Evolutionary conservation across 176 grass and related monocot species (phyloP).

Genomic region (Raddia distichophylla): DNA sequence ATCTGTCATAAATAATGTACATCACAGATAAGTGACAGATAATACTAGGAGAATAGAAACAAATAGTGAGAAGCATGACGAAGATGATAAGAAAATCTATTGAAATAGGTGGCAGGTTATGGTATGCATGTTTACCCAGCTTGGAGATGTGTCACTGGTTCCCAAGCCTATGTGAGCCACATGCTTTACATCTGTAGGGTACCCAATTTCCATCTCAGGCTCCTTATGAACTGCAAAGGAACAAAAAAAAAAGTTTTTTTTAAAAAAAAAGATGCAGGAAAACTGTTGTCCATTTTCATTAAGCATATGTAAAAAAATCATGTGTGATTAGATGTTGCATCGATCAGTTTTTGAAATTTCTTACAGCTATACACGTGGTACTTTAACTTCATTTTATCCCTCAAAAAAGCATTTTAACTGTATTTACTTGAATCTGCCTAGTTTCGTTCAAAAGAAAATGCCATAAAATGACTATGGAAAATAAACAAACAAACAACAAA

Average conservation of each 20-base stretch:
- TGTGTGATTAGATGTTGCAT: not conserved
- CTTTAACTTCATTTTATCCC: not conserved
- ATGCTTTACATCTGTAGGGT: slow-evolving; percentile 90
- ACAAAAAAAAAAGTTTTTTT: not conserved
- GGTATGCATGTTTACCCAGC: slow-evolving; percentile 68
- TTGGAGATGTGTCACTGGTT: slow-evolving; percentile 58
- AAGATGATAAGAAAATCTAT: not conserved
- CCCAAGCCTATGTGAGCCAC: slow-evolving; percentile 90
- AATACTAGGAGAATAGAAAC: not conserved
- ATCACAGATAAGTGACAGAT: not conserved
- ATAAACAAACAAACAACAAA: too few relatives aligned
- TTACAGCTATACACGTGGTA: not conserved
- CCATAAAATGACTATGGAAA: not conserved
- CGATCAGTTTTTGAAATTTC: not conserved
- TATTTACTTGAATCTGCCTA: not conserved
- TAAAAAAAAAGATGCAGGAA: too few relatives aligned
- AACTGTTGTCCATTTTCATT: too few relatives aligned
- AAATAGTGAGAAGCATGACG: not conserved
- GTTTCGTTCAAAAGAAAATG: not conserved
- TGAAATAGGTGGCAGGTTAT: slow-evolving; percentile 26
- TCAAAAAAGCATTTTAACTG: not conserved
- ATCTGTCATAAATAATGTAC: slow-evolving; percentile 51
- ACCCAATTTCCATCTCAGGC: slow-evolving; percentile 92
- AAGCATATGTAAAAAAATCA: not conserved
- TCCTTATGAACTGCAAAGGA: slow-evolving; percentile 72